Evolutionary conservation across 78 protist species (phyloP).

Genomic region (Parvularia atlantis): DNA sequence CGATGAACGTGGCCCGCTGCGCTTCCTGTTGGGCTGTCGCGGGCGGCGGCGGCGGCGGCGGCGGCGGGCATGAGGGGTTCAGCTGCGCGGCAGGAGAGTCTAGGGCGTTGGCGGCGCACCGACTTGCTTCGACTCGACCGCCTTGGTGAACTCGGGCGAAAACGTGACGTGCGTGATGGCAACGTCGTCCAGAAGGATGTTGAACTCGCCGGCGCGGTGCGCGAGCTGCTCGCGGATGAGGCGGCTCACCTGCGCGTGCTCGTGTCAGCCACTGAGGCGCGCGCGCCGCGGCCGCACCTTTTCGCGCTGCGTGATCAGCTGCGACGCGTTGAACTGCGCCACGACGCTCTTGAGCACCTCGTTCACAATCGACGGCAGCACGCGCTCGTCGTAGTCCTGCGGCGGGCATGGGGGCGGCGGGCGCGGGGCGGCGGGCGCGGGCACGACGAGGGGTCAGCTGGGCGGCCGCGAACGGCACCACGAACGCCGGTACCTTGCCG

Average conservation of each 20-base stretch:
- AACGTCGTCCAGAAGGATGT: constrained; percentile 80
- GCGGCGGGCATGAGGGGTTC: neutral
- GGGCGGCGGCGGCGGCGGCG: no score
- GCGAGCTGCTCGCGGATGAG: constrained; percentile 45
- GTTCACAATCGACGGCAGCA: constrained; percentile 81
- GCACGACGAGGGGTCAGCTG: no score
- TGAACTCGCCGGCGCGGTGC: constrained; percentile 75
- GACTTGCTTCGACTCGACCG: constrained; percentile 90
- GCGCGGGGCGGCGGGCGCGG: no score
- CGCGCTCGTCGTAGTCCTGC: constrained; percentile 77
- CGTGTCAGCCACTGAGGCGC: no score
- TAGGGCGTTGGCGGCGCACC: no score
- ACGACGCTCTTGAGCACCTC: constrained; percentile 86
- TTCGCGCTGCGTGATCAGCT: constrained; percentile 86
- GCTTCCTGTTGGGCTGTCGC: constrained; percentile 87
- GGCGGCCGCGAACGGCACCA: no score
- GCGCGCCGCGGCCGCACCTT: neutral
- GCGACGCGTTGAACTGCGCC: constrained; percentile 92
- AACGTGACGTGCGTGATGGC: constrained; percentile 39
- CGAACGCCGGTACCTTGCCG: no score
- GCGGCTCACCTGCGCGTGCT: constrained; percentile 26
- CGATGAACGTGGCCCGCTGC: constrained; percentile 82
- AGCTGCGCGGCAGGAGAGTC: no score
- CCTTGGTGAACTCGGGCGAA: constrained; percentile 75
- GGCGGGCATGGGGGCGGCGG: no score